Evolutionary conservation across 179 eudicot species (phyloP).

Genomic region (Drosera spatulata): DNA sequence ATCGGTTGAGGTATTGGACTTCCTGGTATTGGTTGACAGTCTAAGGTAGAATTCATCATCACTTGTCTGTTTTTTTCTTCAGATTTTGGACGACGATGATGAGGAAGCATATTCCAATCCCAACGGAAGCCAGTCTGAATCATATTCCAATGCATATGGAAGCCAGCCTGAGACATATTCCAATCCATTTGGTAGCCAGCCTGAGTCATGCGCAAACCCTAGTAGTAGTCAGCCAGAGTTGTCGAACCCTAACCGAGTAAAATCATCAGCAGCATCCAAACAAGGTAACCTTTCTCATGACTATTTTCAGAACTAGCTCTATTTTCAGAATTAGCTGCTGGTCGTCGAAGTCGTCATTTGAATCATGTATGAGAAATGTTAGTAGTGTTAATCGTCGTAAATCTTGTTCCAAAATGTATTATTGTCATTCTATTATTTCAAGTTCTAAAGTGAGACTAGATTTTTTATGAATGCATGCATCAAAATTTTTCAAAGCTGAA

Average conservation of each 20-base stretch:
- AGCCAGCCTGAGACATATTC: constrained; percentile 10
- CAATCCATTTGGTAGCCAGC: constrained; percentile 11
- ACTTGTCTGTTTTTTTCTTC: background rate
- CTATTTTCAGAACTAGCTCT: background rate
- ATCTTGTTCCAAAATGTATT: too few species aligned
- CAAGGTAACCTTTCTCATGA: constrained; percentile 30
- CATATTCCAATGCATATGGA: constrained; percentile 22
- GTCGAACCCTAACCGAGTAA: constrained; percentile 18
- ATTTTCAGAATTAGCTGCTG: background rate
- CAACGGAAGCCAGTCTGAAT: constrained; percentile 16
- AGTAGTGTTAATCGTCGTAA: too few species aligned
- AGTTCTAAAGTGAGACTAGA: too few species aligned
- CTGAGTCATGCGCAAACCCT: constrained; percentile 7
- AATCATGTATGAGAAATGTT: background rate
- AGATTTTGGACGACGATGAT: constrained; percentile 61
- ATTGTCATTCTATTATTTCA: too few species aligned
- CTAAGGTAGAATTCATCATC: background rate
- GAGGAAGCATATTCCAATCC: constrained; percentile 36
- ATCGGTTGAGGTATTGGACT: constrained; percentile 1
- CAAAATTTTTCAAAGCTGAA: too few species aligned
- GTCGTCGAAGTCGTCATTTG: too few species aligned
- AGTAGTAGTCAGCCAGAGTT: background rate
- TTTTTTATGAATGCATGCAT: too few species aligned
- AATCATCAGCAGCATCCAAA: constrained; percentile 33
- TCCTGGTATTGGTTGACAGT: background rate